Percentiles rank a stretch among this genome's conserved stretches.
These are phyloP conservation scores for Bretziella fagacearum DNA, from an alignment of 2,329 filamentous ascomycete species.

Conservation along the genomic window DNA sequence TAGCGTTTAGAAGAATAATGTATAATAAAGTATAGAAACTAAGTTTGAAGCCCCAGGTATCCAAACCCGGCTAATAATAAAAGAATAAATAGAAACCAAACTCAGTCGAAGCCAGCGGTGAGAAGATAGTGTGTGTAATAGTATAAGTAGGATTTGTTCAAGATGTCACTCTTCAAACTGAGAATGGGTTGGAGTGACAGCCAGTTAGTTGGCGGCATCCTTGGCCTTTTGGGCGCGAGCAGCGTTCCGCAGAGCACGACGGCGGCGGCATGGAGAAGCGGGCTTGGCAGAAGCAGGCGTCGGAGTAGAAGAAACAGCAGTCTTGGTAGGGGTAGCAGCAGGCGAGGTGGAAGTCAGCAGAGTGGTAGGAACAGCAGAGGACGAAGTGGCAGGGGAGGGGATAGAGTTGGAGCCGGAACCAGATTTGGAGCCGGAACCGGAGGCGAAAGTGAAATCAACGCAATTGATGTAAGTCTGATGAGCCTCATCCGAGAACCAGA, in stretches of 20 bases:
- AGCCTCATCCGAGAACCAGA: slow-evolving; percentile 24
- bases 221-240: slow-evolving; percentile 9
- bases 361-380: not conserved
- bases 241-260: slow-evolving; percentile 10
- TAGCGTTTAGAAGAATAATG: too few species aligned
- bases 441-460: slow-evolving; percentile 21
- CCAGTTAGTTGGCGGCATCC: not conserved
- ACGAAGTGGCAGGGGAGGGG: too few species aligned
- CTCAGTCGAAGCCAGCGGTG: too few species aligned
- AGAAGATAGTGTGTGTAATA: too few species aligned
- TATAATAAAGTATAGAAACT: too few species aligned
- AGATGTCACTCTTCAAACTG: not conserved
- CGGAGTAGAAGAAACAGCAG: not conserved
- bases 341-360: not conserved
- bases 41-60: too few species aligned
- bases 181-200: not conserved
- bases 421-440: slow-evolving; percentile 3
- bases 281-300: slow-evolving; percentile 1
- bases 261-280: slow-evolving; percentile 11
- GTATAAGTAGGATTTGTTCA: too few species aligned
- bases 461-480: slow-evolving; percentile 27
- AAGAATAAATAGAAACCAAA: not conserved
- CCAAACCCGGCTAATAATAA: too few species aligned
- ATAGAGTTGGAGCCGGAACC: not conserved
- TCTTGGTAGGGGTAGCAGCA: not conserved